A percentile compares a stretch with the other conserved stretches of the same genome.
These are phyloP conservation scores for Teunomyces pallodes DNA, from an alignment of 805 yeast genomes.

Conservation along the genomic window DNA sequence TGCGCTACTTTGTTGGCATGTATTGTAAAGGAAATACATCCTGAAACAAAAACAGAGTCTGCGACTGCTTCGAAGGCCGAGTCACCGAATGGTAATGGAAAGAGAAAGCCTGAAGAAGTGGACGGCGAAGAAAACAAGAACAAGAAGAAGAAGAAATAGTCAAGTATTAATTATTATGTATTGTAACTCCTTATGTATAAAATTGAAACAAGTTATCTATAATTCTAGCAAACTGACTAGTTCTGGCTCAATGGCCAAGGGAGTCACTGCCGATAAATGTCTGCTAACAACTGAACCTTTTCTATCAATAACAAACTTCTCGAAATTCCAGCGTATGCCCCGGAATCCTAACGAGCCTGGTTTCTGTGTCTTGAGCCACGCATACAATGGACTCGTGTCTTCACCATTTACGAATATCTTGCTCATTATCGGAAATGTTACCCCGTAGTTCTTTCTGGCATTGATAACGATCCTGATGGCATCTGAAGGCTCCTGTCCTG, in stretches of 20 bases:
- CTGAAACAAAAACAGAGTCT: slow-evolving; percentile 5
- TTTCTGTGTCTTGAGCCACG: slow-evolving; percentile 24
- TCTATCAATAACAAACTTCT: slow-evolving; percentile 62
- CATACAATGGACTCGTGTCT: slow-evolving; percentile 26
- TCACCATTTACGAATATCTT: slow-evolving; percentile 39
- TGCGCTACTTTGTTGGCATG: slow-evolving; percentile 75
- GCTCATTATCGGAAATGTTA: slow-evolving; percentile 37
- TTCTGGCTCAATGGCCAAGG: slow-evolving; percentile 48
- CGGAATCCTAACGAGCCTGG: slow-evolving; percentile 34
- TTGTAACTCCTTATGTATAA: background rate
- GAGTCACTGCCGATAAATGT: slow-evolving; percentile 66
- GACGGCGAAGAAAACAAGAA: slow-evolving; percentile 5
- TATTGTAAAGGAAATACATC: slow-evolving; percentile 59
- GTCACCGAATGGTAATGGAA: slow-evolving; percentile 1
- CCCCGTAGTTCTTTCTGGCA: slow-evolving; percentile 23
- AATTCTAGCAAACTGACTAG: slow-evolving; percentile 18
- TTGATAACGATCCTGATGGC: slow-evolving; percentile 32
- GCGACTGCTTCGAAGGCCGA: slow-evolving; percentile 2
- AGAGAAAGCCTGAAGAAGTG: slow-evolving; percentile 5
- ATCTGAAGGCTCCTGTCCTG: slow-evolving; percentile 70
- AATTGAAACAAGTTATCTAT: background rate
- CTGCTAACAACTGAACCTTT: slow-evolving; percentile 60
- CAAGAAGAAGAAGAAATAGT: slow-evolving; percentile 8
- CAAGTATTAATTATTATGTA: background rate
- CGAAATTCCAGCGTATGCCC: slow-evolving; percentile 74